Percentiles rank a stretch among this genome's conserved stretches.
Evolutionary conservation across 495 filamentous ascomycete species (phyloP).

Genomic region (Aspergillus wentii): DNA sequence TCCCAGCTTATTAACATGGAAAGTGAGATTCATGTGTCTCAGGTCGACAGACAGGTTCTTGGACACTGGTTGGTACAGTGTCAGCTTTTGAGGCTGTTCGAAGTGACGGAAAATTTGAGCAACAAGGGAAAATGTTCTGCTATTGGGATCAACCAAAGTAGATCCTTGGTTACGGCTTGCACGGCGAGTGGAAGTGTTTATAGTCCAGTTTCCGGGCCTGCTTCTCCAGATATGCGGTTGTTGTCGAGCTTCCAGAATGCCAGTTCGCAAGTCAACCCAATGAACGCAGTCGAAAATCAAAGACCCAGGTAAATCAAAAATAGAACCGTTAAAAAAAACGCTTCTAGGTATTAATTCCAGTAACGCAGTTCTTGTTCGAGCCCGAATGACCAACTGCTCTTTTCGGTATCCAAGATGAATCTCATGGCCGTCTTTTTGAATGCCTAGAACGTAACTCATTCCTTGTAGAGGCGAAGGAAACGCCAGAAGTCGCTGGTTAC

Average conservation of each 20-base stretch:
- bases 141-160: constrained; percentile 28
- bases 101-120: constrained; percentile 24
- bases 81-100: constrained; percentile 25
- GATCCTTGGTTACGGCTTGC: constrained; percentile 10
- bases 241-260: constrained; percentile 30
- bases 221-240: constrained; percentile 31
- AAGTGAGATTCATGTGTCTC: constrained; percentile 46
- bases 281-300: constrained; percentile 49
- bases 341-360: constrained; percentile 43
- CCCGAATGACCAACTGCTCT: constrained; percentile 20
- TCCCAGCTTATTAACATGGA: constrained; percentile 29
- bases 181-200: constrained; percentile 17
- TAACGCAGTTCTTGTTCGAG: neutral
- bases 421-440: constrained; percentile 19
- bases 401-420: constrained; percentile 37
- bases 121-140: constrained; percentile 21
- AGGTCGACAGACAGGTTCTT: constrained; percentile 35
- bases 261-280: constrained; percentile 49
- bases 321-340: constrained; percentile 20
- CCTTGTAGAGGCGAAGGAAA: constrained; percentile 38
- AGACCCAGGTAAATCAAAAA: constrained; percentile 35
- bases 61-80: constrained; percentile 24
- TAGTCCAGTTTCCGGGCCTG: constrained; percentile 22
- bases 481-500: constrained; percentile 27
- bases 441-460: constrained; percentile 40